Percentiles rank a stretch among this genome's conserved stretches.
Conservation (phyloP, 768 basidiomycete species). For the Gloeostereum incarnatum region DNA sequence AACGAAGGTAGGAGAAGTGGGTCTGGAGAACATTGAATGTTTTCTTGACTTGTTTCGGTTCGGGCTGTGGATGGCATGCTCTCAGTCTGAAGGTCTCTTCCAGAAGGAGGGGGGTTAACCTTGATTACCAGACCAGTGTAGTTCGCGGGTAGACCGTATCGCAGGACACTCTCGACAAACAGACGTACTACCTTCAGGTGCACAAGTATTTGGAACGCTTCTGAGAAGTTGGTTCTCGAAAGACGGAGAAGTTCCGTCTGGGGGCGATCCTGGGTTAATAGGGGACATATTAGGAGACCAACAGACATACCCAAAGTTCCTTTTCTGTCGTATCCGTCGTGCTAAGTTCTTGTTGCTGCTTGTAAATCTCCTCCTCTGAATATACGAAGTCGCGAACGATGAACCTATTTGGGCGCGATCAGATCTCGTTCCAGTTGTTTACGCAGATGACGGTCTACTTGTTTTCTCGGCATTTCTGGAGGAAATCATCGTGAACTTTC, state of each 20-base stretch:
- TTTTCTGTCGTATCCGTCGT: constrained; percentile 82
- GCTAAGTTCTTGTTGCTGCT: constrained; percentile 75
- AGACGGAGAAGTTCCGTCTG: constrained; percentile 89
- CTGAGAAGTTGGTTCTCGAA: constrained; percentile 93
- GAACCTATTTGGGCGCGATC: constrained; percentile 43
- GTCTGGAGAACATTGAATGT: constrained; percentile 60
- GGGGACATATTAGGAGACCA: neutral
- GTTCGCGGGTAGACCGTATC: constrained; percentile 91
- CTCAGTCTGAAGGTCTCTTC: too few relatives aligned
- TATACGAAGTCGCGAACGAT: constrained; percentile 91
- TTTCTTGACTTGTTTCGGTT: constrained; percentile 76
- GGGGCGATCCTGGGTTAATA: neutral
- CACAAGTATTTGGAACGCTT: constrained; percentile 88
- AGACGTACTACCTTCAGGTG: constrained; percentile 88
- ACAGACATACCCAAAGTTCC: constrained; percentile 93
- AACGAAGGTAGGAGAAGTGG: constrained; percentile 75
- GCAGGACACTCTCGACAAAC: constrained; percentile 90
- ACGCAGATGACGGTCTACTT: constrained; percentile 45
- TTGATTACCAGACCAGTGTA: constrained; percentile 79
- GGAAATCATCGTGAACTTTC: constrained; percentile 85
- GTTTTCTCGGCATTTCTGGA: constrained; percentile 90
- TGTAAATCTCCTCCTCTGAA: constrained; percentile 72
- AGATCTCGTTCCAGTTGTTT: neutral
- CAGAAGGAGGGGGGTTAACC: constrained; percentile 27
- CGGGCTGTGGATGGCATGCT: constrained; percentile 46